Percentiles rank a stretch among this genome's conserved stretches.
Evolutionary conservation across 1,139 yeast species (phyloP).

Genomic region (Saccharomyces uvarum): DNA sequence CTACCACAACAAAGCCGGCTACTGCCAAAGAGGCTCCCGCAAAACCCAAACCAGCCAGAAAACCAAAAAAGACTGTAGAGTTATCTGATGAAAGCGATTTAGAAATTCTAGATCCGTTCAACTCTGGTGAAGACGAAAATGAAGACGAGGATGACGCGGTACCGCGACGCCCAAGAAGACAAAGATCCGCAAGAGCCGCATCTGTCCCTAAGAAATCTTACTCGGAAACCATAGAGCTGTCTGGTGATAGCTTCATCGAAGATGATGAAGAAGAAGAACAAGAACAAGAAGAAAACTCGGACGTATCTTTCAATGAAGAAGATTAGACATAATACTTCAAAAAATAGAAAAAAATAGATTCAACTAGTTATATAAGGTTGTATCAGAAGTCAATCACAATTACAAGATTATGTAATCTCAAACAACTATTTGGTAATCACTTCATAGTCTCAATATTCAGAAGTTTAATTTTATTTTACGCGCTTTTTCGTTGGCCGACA

Average conservation of each 20-base stretch:
- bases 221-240: constrained; percentile 20
- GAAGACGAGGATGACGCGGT: constrained; percentile 19
- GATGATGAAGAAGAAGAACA: constrained; percentile 21
- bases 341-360: not conserved
- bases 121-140: constrained; percentile 8
- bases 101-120: constrained; percentile 13
- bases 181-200: constrained; percentile 25
- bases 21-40: constrained; percentile 6
- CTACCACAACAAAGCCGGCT: not conserved
- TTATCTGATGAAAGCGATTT: constrained; percentile 23
- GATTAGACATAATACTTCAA: constrained; percentile 4
- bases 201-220: constrained; percentile 21
- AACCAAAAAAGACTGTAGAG: constrained; percentile 9
- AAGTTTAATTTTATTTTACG: not conserved
- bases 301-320: constrained; percentile 23
- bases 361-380: not conserved
- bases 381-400: not conserved
- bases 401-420: not conserved
- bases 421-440: not conserved
- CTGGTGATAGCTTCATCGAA: constrained; percentile 29
- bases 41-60: not conserved
- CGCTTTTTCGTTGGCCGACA: not conserved
- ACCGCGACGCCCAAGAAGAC: constrained; percentile 17
- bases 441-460: not conserved
- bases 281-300: constrained; percentile 17